Evolutionary conservation across 805 yeast genomes (phyloP).

Genomic region (Candida sanyiensis): DNA sequence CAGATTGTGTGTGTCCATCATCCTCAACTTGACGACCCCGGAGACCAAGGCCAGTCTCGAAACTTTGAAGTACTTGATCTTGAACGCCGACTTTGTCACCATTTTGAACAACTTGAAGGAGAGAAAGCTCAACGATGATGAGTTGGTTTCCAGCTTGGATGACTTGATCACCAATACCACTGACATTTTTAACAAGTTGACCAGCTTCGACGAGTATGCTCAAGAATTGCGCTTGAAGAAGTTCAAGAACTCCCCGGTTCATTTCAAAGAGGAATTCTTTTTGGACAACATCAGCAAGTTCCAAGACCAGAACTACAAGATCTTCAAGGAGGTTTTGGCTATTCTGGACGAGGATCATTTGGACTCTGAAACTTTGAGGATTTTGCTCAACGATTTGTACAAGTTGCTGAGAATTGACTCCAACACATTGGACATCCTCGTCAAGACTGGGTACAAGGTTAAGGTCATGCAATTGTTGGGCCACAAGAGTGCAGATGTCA

Average conservation of each 20-base stretch:
- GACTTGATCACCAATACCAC: conserved; percentile 54
- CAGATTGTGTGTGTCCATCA: conserved; percentile 71
- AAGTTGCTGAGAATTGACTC: conserved; percentile 57
- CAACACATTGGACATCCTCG: conserved; percentile 50
- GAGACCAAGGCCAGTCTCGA: conserved; percentile 34
- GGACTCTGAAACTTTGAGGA: conserved; percentile 41
- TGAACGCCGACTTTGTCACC: conserved; percentile 71
- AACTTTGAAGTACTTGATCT: conserved; percentile 58
- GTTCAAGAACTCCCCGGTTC: conserved; percentile 89
- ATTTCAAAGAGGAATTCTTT: conserved; percentile 86
- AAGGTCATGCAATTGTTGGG: conserved; percentile 81
- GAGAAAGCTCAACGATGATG: conserved; percentile 94
- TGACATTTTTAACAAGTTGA: conserved; percentile 68
- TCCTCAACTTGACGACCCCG: conserved; percentile 52
- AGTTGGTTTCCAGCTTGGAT: conserved; percentile 67
- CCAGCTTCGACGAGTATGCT: conserved; percentile 88
- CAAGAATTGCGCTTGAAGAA: conserved; percentile 76
- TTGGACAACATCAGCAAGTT: conserved; percentile 71
- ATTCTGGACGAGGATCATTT: conserved; percentile 39
- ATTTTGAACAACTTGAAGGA: conserved; percentile 65
- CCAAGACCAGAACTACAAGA: conserved; percentile 70
- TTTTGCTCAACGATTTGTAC: conserved; percentile 62
- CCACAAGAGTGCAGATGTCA: conserved; percentile 76
- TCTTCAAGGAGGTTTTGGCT: conserved; percentile 55
- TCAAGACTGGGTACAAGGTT: conserved; percentile 58